Evolutionary conservation across 75 land plant species (phyloP).

Genomic region (Cryptomeria japonica): DNA sequence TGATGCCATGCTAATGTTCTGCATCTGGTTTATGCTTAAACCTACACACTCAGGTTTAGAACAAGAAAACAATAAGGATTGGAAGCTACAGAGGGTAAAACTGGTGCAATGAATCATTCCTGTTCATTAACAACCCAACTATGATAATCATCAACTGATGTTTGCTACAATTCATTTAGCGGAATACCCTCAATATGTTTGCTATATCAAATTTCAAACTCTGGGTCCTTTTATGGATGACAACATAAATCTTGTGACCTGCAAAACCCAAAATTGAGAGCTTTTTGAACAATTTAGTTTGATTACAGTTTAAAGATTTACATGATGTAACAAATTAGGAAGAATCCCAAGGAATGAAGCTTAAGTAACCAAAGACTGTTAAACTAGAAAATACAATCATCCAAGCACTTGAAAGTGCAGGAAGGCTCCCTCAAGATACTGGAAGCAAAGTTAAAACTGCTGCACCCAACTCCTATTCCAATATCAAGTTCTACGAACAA

Average conservation of each 20-base stretch:
- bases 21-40: not conserved
- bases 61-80: not conserved
- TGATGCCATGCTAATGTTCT: not conserved
- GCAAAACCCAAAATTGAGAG: not conserved
- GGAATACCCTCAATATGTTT: not conserved
- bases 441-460: not conserved
- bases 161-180: not conserved
- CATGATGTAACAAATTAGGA: not conserved
- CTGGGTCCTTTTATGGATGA: not conserved
- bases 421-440: constrained; percentile 2
- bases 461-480: not conserved
- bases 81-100: not conserved
- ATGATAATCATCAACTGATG: not conserved
- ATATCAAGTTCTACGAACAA: not conserved
- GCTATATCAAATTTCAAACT: not conserved
- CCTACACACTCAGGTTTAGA: no score
- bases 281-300: not conserved
- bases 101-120: not conserved
- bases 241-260: not conserved
- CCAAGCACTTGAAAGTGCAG: not conserved
- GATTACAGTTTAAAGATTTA: not conserved
- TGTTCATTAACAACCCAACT: not conserved
- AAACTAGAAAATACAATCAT: not conserved
- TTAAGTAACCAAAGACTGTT: not conserved
- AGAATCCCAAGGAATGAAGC: not conserved